Percentiles rank a stretch among this genome's conserved stretches.
phyloP scores from a whole-genome alignment of 768 basidiomycete species.

The Amanita subjunquillea region DNA sequence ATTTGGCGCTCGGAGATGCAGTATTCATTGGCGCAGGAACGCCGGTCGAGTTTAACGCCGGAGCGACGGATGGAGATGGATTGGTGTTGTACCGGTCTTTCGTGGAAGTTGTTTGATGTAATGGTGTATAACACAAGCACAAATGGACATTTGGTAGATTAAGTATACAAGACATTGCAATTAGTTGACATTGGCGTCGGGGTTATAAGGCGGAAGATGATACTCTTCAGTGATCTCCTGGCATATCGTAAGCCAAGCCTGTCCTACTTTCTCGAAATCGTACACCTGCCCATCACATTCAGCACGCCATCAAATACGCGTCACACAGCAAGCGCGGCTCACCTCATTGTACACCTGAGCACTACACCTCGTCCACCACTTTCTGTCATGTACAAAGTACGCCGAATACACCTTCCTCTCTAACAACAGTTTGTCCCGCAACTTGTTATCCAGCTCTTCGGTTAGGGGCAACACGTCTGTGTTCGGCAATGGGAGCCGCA shows the following conservation, averaged over 20 bases:
- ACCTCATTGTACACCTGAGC: constrained; percentile 32
- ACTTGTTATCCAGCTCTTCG: constrained; percentile 11
- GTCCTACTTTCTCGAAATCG: constrained; percentile 32
- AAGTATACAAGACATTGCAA: no score
- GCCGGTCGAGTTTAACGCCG: constrained; percentile 34
- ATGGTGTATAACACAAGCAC: background rate
- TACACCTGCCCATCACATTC: constrained; percentile 17
- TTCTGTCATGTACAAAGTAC: constrained; percentile 23
- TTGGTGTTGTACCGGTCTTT: constrained; percentile 64
- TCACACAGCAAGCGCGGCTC: background rate
- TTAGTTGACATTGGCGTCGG: background rate
- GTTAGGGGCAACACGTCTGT: constrained; percentile 8
- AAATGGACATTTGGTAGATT: no score
- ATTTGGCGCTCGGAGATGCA: constrained; percentile 57
- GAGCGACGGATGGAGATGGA: constrained; percentile 12
- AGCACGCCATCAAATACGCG: background rate
- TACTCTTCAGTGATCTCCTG: constrained; percentile 17
- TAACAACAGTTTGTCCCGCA: constrained; percentile 18
- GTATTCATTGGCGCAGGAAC: constrained; percentile 73
- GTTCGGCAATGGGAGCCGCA: constrained; percentile 22
- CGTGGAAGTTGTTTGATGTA: constrained; percentile 26
- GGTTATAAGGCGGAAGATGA: background rate
- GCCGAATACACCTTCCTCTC: constrained; percentile 21
- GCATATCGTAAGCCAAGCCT: constrained; percentile 24
- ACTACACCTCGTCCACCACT: constrained; percentile 30